Evolutionary conservation across 1,139 yeast species (phyloP).

Genomic region (Geotrichum cucujoidarum): DNA sequence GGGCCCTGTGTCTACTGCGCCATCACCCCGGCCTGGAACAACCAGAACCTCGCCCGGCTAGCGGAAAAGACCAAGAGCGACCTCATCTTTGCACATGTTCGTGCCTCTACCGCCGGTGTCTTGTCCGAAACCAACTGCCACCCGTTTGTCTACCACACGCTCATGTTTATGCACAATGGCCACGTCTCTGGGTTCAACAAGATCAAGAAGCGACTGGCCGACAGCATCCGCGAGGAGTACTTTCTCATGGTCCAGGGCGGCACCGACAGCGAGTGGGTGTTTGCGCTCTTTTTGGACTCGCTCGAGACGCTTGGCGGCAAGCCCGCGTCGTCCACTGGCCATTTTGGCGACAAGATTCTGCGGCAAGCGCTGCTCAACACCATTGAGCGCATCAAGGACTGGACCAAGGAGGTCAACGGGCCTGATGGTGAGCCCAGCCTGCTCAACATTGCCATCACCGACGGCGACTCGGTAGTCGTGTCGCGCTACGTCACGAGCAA

Average conservation of each 20-base stretch:
- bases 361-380: slow-evolving; percentile 69
- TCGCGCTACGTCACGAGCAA: slow-evolving; percentile 83
- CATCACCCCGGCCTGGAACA: slow-evolving; percentile 96
- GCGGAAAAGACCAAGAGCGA: slow-evolving; percentile 82
- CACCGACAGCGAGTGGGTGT: slow-evolving; percentile 93
- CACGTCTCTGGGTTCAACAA: slow-evolving; percentile 68
- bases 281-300: slow-evolving; percentile 80
- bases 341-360: slow-evolving; percentile 54
- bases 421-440: slow-evolving; percentile 67
- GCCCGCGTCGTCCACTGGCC: slow-evolving; percentile 47
- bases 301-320: slow-evolving; percentile 70
- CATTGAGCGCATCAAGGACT: slow-evolving; percentile 64
- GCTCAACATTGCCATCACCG: slow-evolving; percentile 90
- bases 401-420: slow-evolving; percentile 52
- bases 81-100: slow-evolving; percentile 87
- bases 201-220: slow-evolving; percentile 68
- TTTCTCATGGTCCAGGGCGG: slow-evolving; percentile 82
- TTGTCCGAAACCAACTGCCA: slow-evolving; percentile 93
- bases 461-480: slow-evolving; percentile 83
- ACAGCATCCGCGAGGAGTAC: slow-evolving; percentile 72
- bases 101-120: slow-evolving; percentile 95
- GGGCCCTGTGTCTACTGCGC: slow-evolving; percentile 88
- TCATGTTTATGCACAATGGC: slow-evolving; percentile 98
- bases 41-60: slow-evolving; percentile 76
- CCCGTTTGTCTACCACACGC: slow-evolving; percentile 76